Percentiles rank a stretch among this genome's conserved stretches.
Conservation (phyloP, 2,329 filamentous ascomycete species). For the Magnaporthiopsis poae region DNA sequence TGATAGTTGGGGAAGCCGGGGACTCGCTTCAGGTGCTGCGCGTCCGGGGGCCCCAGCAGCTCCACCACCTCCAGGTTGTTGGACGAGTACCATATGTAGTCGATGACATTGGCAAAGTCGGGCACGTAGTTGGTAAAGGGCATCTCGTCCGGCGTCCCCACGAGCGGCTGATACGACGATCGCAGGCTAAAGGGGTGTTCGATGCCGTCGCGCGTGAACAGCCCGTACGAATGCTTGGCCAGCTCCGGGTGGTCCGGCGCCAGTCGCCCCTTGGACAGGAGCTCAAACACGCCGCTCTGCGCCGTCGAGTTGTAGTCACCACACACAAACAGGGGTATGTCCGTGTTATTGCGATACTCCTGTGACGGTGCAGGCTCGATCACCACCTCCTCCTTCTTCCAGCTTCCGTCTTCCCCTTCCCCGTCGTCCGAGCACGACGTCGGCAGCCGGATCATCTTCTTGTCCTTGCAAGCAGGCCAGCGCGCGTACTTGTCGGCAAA, state of each 20-base stretch:
- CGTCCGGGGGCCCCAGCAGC: conserved; percentile 76
- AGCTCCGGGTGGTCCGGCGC: conserved; percentile 72
- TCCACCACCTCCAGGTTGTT: conserved; percentile 77
- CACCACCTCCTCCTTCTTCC: conserved; percentile 3
- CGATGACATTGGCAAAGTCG: conserved; percentile 81
- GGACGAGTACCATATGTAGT: conserved; percentile 96
- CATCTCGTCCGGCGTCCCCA: conserved; percentile 72
- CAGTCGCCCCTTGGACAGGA: conserved; percentile 72
- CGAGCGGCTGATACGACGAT: conserved; percentile 75
- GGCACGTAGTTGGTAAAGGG: conserved; percentile 96
- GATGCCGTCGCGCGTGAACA: conserved; percentile 85
- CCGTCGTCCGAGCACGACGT: conserved; percentile 25
- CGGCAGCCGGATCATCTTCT: conserved; percentile 46
- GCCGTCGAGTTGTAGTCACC: conserved; percentile 91
- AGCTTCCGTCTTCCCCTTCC: conserved; percentile 15
- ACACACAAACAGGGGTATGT: conserved; percentile 84
- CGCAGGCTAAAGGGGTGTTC: conserved; percentile 89
- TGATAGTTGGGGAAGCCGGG: conserved; percentile 90
- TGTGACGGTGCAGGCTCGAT: conserved; percentile 60
- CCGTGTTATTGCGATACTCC: conserved; percentile 74
- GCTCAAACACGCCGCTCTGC: conserved; percentile 81
- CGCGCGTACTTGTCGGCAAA: conserved; percentile 73
- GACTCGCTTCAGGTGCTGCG: conserved; percentile 72
- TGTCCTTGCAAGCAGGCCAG: conserved; percentile 66
- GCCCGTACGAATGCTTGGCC: conserved; percentile 74